Percentiles rank a stretch among this genome's conserved stretches.
Evolutionary conservation across 805 yeast species (phyloP).

Genomic region (Metschnikowia drakensbergensis): DNA sequence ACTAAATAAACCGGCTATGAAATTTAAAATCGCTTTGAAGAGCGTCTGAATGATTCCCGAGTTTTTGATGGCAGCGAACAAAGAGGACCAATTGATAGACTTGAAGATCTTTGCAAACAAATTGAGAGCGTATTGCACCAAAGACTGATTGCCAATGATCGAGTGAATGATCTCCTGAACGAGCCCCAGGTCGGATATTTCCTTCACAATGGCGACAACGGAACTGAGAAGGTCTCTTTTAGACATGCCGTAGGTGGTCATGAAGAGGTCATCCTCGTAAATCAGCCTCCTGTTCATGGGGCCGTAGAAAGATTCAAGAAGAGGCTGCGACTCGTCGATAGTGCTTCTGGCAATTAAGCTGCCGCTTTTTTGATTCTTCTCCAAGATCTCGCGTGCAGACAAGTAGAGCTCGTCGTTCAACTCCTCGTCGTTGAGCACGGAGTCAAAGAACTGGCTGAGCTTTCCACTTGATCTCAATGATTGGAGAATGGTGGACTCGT

Average conservation of each 20-base stretch:
- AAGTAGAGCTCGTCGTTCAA: conserved; percentile 16
- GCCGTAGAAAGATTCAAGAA: conserved; percentile 11
- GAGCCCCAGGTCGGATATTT: conserved; percentile 23
- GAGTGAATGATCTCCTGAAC: conserved; percentile 21
- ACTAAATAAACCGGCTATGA: conserved; percentile 15
- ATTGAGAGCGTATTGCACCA: conserved; percentile 19
- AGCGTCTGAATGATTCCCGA: conserved; percentile 23
- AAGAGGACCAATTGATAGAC: conserved; percentile 20
- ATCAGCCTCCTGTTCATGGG: conserved; percentile 12
- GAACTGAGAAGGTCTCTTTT: conserved; percentile 17
- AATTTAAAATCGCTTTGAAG: conserved; percentile 14
- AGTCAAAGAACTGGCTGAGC: conserved; percentile 14
- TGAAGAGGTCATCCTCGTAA: conserved; percentile 7
- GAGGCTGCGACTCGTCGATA: conserved; percentile 11
- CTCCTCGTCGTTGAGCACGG: conserved; percentile 16
- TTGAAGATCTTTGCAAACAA: conserved; percentile 21
- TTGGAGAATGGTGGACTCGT: conserved; percentile 15
- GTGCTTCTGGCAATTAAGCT: conserved; percentile 8
- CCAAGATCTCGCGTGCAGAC: conserved; percentile 9
- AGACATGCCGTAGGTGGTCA: conserved; percentile 12
- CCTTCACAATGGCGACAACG: conserved; percentile 18
- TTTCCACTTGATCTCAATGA: conserved; percentile 14
- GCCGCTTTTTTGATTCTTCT: neutral
- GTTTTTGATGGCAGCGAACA: conserved; percentile 24
- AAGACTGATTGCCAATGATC: conserved; percentile 21